Base-by-base conservation (phyloP, 495 filamentous ascomycete genomes). In the Cercophora sp. region DNA sequence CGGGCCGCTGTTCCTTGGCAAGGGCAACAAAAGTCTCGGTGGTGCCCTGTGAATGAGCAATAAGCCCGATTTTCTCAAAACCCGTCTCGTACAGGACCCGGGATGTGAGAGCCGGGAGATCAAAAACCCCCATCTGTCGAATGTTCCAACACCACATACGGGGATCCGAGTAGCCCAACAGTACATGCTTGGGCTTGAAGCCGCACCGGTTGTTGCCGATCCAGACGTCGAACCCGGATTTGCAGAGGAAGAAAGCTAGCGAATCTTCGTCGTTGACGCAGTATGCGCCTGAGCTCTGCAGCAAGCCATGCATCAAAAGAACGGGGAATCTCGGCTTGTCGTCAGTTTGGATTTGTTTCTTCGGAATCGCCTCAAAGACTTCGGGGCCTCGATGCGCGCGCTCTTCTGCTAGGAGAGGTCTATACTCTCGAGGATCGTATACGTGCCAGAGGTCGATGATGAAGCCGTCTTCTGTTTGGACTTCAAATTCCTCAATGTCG, bases 141-240 rank as follows among this genome's bases (percentile, higher is more conserved):
- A 96, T 94, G 60, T 95, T 96, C 92, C 92, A 97, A 9, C 85
- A 80, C 92, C 92, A 97, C 90, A 97, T 96, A 16, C 91, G 81
- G 5, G 92, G 92, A 61, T 97, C 92, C 15, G 71, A 71, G 52
- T 85, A 80, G 1, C 75, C 73, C 37, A 97, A 74, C 10, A 84
- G 71, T 1, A 77, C 80, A 59, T 97, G 92, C 54, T 82, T 76
- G 2, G 92, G 91, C 1, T 77, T 62, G 63, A 92, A 86, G 10
- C 91, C 93, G 64, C 93, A 96, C 19, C 92, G 84, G 62, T 96
- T 96, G 66, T 96, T 96, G 5, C 93, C 92, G 4, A 96, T 78
- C 91, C 91, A 97, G 45, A 97, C 89, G 65, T 97, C 92, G 69
- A 88, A 96, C n/a, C 92, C 92, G 0, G 77, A 84, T 65, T 96